Percentiles rank a stretch among this genome's conserved stretches.
These are phyloP conservation scores for Hawksworthiomyces lignivorus DNA, from an alignment of 2,329 filamentous ascomycete species.

Conservation along the genomic window DNA sequence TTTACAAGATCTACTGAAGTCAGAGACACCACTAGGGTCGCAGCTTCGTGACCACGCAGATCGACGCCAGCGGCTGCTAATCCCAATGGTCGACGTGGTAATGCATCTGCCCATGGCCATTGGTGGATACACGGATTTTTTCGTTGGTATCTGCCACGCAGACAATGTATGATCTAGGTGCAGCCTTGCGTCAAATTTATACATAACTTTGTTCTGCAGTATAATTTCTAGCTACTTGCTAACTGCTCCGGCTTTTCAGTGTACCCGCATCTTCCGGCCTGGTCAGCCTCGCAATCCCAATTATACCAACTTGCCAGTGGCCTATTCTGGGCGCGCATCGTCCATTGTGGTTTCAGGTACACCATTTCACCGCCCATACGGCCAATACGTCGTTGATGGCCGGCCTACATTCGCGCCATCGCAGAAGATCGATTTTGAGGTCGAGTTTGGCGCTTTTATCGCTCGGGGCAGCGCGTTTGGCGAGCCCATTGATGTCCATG, in stretches of 20 bases:
- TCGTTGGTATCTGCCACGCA: constrained; percentile 6
- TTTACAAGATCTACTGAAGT: background rate
- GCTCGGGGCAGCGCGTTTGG: constrained; percentile 25
- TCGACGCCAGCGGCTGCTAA: background rate
- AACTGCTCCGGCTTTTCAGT: no score
- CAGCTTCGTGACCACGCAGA: background rate
- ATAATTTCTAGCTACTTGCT: no score
- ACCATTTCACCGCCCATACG: constrained; percentile 62
- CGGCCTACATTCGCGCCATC: constrained; percentile 50
- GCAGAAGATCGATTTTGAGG: constrained; percentile 22
- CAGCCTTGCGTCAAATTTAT: no score
- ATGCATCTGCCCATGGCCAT: constrained; percentile 9
- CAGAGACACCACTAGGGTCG: background rate
- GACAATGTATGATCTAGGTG: no score
- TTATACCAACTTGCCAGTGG: constrained; percentile 74
- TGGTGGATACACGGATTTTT: constrained; percentile 12
- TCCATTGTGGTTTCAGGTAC: constrained; percentile 70
- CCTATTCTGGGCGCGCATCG: constrained; percentile 72
- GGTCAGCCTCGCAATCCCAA: constrained; percentile 67
- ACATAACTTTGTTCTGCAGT: no score
- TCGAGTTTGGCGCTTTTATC: constrained; percentile 30
- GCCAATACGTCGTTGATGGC: constrained; percentile 53
- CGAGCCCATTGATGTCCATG: constrained; percentile 26
- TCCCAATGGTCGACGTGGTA: background rate
- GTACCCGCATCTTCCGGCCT: constrained; percentile 38